Evolutionary conservation across 257 asterid genomes (phyloP), one percentile per base, ranked within the genome.

Genomic region (Plectranthus barbatus): DNA sequence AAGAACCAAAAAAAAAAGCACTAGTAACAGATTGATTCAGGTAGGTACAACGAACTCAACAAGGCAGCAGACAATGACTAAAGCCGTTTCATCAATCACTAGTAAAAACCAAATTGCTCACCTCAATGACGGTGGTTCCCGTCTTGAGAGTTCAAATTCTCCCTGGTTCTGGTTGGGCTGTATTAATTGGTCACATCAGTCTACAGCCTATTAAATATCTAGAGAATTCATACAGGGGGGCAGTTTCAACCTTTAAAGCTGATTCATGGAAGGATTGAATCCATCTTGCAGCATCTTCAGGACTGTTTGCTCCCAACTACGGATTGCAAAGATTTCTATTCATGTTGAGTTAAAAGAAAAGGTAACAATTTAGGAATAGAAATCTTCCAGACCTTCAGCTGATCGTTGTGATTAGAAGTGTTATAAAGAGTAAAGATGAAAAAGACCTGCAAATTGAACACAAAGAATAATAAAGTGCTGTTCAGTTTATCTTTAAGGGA

Each of bases 231-330:
- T 45, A 64, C 33, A 69, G 60, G 36, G n/a, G 36, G 77, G 58
- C 56, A 58, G 41, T 70, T 65, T 62, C 45, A 62, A 92, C 99
- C 99, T 86, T 83, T 70, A 89, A 80, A 67, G 96, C 91, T 47
- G 95, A 83, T 70, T 87, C 92, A 67, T 86, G 95, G 68, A 92
- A 79, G 56, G 97, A 84, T 49, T 86, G 97, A 60, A 92, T 92
- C 98, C 95, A 92, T 73, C 74, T 86, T 69, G 95, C 97, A 21
- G 96, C 98, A 76, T 92, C 98, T 65, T 92, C 98, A 15, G 98
- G 97, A 79, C 97, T 86, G 74, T 74, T 86, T 74, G 98, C 98
- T 79, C 98, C 98, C 79, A 92, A 78, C 97, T 92, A 77, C 26
- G 76, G 62, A 71, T 58, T 65, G 55, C 47, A 72, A 59, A 51